Evolutionary conservation across 2,329 filamentous ascomycete species (phyloP).

Genomic region (Talaromyces marneffei): DNA sequence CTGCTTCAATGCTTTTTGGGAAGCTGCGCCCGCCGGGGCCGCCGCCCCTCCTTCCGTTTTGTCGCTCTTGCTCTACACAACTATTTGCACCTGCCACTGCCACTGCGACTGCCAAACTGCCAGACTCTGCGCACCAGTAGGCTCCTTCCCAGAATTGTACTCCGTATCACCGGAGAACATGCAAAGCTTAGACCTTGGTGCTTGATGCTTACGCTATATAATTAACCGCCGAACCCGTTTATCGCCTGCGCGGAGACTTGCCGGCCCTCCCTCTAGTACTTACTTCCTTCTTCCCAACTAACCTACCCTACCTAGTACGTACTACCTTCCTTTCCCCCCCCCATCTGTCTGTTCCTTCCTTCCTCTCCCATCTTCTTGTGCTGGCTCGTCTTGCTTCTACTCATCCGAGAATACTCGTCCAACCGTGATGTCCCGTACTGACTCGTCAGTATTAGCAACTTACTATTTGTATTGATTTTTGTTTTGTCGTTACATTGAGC

Average conservation of each 20-base stretch:
- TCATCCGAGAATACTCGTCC: neutral
- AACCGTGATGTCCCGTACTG: neutral
- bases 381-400: neutral
- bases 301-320: neutral
- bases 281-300: neutral
- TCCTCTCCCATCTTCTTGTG: neutral
- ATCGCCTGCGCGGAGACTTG: neutral
- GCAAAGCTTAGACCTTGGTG: neutral
- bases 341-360: neutral
- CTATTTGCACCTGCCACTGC: neutral
- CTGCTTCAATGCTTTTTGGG: neutral
- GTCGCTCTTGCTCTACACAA: constrained; percentile 14
- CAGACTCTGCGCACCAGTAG: neutral
- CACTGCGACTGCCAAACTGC: neutral
- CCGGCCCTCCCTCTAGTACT: neutral
- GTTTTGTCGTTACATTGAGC: neutral
- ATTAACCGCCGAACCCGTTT: constrained; percentile 12
- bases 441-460: neutral
- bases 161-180: neutral
- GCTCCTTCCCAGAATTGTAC: neutral
- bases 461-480: neutral
- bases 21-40: constrained; percentile 7
- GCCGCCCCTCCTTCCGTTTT: constrained; percentile 16
- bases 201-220: neutral
- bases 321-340: neutral